These are phyloP conservation scores for Diaporthe sp. DNA, from an alignment of 2,329 filamentous ascomycete genomes.

Conservation along the genomic window DNA sequence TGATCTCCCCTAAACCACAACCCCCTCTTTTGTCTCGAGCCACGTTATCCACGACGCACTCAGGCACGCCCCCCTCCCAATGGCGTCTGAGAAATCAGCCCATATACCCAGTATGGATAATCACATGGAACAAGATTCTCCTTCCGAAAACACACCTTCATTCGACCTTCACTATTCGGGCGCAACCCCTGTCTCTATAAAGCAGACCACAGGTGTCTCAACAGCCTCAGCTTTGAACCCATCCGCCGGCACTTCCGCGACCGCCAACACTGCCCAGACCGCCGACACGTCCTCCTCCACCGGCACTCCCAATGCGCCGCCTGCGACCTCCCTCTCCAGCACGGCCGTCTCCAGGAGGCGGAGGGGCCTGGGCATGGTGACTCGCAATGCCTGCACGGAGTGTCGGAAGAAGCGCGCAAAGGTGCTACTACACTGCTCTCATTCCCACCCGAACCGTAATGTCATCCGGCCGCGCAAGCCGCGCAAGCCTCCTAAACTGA, in stretches of 20 bases:
- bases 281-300: slow-evolving; percentile 42
- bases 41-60: neutral
- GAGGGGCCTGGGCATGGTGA: slow-evolving; percentile 66
- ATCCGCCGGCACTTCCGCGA: slow-evolving; percentile 17
- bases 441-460: neutral
- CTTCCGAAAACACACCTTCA: neutral
- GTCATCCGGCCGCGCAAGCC: neutral
- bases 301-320: slow-evolving; percentile 37
- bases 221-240: slow-evolving; percentile 16
- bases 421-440: slow-evolving; percentile 47
- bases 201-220: slow-evolving; percentile 24
- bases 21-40: neutral
- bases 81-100: slow-evolving; percentile 23
- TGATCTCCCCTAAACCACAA: neutral
- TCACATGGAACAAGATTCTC: slow-evolving; percentile 36
- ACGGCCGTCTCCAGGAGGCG: slow-evolving; percentile 57
- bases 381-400: slow-evolving; percentile 70
- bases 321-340: slow-evolving; percentile 30
- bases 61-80: neutral
- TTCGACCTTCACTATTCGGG: neutral
- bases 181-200: slow-evolving; percentile 18
- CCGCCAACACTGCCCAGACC: slow-evolving; percentile 16
- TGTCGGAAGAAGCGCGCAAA: slow-evolving; percentile 72
- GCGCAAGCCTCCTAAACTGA: slow-evolving; percentile 5
- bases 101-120: slow-evolving; percentile 32